These are phyloP conservation scores for Pholiota microspora DNA, from an alignment of 768 basidiomycete species.

Conservation along the genomic window DNA sequence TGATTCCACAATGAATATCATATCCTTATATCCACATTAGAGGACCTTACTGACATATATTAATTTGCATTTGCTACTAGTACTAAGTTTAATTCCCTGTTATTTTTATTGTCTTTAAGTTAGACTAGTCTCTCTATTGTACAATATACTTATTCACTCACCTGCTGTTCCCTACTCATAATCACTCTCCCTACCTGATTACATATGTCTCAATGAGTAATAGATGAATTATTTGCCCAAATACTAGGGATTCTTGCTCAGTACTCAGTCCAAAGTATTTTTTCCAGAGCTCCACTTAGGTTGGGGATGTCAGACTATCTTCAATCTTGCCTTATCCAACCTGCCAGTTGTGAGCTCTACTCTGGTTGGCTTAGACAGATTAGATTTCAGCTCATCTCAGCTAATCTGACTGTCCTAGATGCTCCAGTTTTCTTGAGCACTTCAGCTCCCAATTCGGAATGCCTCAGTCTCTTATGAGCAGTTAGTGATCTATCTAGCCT, in stretches of 20 bases:
- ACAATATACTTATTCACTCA: too few species aligned
- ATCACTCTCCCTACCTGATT: too few species aligned
- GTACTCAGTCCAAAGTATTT: too few species aligned
- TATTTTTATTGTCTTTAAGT: too few species aligned
- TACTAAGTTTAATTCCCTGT: too few species aligned
- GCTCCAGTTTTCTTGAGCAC: neutral
- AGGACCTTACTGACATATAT: neutral
- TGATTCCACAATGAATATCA: slow-evolving; percentile 1
- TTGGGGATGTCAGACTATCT: slow-evolving; percentile 5
- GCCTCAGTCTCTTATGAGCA: neutral
- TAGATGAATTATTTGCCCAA: too few species aligned
- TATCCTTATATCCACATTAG: too few species aligned
- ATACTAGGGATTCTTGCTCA: too few species aligned
- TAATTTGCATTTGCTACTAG: neutral
- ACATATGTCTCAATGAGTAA: too few species aligned
- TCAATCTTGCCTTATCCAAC: slow-evolving; percentile 10
- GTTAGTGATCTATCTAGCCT: neutral
- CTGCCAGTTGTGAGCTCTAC: slow-evolving; percentile 9
- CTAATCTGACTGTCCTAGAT: neutral
- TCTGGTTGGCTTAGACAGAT: slow-evolving; percentile 13
- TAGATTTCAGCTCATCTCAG: neutral
- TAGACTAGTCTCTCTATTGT: too few species aligned
- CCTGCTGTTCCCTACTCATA: neutral
- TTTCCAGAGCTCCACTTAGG: slow-evolving; percentile 10
- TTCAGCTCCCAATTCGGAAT: neutral